phyloP scores from a whole-genome alignment of 164 flowering plant genomes.

The Sedum album region DNA sequence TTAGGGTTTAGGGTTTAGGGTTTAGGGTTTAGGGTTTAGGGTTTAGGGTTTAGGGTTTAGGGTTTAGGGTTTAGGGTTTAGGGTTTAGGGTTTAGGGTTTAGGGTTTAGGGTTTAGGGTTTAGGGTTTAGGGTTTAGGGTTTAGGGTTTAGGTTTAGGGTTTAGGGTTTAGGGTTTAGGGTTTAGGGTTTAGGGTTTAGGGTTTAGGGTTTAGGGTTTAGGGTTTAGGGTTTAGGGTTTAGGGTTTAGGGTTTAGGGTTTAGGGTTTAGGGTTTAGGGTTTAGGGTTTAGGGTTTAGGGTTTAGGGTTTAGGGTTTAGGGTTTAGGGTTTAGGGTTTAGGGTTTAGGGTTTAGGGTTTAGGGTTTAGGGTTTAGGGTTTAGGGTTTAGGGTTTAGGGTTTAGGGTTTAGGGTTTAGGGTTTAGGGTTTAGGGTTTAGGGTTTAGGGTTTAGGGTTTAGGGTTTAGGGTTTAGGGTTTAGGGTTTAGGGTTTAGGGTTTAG shows the following conservation, averaged over 20 bases:
- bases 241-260: slow-evolving; percentile 9
- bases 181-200: neutral
- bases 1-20: slow-evolving; percentile 12
- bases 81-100: slow-evolving; percentile 18
- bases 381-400: slow-evolving; percentile 3
- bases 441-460: neutral
- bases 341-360: neutral
- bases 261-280: slow-evolving; percentile 3
- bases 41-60: slow-evolving; percentile 18
- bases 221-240: slow-evolving; percentile 6
- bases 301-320: no score
- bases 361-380: neutral
- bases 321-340: neutral
- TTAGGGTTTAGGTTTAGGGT: slow-evolving; percentile 4
- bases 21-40: slow-evolving; percentile 13
- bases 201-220: slow-evolving; percentile 4
- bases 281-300: no score
- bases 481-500: neutral
- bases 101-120: slow-evolving; percentile 9
- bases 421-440: slow-evolving; percentile 1
- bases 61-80: slow-evolving; percentile 15
- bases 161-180: neutral
- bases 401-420: slow-evolving; percentile 10
- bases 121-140: slow-evolving; percentile 3
- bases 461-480: neutral